Evolutionary conservation across 495 filamentous ascomycete species (phyloP), one percentile per base, ranked within the genome.

Genomic region (Talaromyces ruber): DNA sequence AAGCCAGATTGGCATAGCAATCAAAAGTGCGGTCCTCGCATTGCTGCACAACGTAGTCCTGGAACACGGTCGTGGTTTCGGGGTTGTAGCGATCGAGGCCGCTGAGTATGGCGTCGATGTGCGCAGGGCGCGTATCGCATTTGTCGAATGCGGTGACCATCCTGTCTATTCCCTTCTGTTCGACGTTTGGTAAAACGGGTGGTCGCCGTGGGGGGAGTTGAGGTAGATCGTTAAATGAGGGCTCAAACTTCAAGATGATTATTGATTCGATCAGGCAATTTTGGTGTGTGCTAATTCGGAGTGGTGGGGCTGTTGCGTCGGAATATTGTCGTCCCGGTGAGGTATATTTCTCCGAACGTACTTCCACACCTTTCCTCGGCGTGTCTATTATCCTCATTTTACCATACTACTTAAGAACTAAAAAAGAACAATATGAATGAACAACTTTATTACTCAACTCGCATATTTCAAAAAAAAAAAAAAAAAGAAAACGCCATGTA

Each of bases 61-160:
- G 93, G 81, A 99, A 93, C 59, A 93, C 82, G 34, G 83, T 82
- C 57, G 94, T 96, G 24, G 93, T 96, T 76, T 99, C 94, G 47
- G 95, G 95, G 76, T 99, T 99, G 80, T 99, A 99, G 64, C 95
- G 83, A 79, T 99, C 94, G 63, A 99, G 89, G 62, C 95, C 92
- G 79, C 88, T 78, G 67, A 99, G 88, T 67, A 98, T 96, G 73
- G 76, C 82, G 72, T 90, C 89, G 75, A 99, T 95, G 72, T 93
- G 83, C 66, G 91, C 89, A 59, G 95, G 93, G 72, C 95, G 84
- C 66, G 79, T 81, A 63, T 81, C 77, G 72, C 80, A 81, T 68
- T 77, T 79, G 71, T 83, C 81, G 66, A 82, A 82, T 60, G 81
- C 76, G 66, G 76, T 74, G 26, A 64, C 74, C 80, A 82, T 82